These are phyloP conservation scores for Paecilomyces fulvus DNA, from an alignment of 2,329 filamentous ascomycete species.

Conservation along the genomic window DNA sequence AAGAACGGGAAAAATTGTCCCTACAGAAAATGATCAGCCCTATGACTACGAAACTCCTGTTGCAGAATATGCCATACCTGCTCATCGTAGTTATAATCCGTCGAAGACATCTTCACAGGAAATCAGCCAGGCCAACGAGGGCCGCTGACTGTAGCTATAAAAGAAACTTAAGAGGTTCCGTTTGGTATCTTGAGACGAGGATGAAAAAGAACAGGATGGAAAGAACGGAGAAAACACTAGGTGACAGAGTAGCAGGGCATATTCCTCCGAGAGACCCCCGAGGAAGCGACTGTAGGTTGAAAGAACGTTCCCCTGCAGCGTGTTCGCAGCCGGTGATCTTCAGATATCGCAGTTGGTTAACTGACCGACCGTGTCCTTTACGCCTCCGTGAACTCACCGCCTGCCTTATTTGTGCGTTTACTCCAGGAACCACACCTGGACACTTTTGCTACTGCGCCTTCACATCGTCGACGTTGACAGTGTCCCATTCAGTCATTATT, in stretches of 20 bases:
- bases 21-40: conserved; percentile 32
- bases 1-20: conserved; percentile 99
- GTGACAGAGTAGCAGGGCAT: neutral
- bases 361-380: conserved; percentile 29
- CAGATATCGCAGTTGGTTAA: neutral
- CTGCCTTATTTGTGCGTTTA: conserved; percentile 10
- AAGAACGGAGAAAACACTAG: neutral
- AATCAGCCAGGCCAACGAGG: conserved; percentile 17
- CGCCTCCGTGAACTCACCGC: conserved; percentile 17
- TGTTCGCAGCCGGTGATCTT: neutral
- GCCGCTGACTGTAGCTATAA: neutral
- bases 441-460: neutral
- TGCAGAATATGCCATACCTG: conserved; percentile 46
- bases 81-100: conserved; percentile 97
- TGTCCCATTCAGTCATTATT: neutral
- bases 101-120: conserved; percentile 58
- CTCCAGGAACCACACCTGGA: neutral
- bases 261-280: neutral
- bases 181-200: neutral
- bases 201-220: neutral
- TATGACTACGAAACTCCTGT: neutral
- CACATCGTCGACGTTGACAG: no score
- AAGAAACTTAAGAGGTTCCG: neutral
- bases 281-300: neutral
- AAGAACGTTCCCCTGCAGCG: neutral